Evolutionary conservation across 331 rosid genomes (phyloP).

Genomic region (Pyrus hybrid): DNA sequence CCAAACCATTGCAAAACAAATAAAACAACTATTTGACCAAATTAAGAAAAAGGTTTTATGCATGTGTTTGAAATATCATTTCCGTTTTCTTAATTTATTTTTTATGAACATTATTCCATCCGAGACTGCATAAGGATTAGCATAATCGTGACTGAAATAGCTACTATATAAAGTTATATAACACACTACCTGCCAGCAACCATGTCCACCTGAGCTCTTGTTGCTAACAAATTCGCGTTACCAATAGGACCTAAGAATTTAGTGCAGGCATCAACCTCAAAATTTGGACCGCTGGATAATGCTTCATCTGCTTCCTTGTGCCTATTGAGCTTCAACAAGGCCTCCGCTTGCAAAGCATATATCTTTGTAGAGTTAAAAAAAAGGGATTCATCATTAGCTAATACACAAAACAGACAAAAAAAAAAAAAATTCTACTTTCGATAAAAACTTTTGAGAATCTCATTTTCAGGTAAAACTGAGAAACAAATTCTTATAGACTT

Average conservation of each 20-base stretch:
- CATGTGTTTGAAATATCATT: not conserved
- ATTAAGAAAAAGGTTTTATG: not conserved
- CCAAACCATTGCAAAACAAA: not conserved
- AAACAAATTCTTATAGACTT: not conserved
- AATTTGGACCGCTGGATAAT: constrained; percentile 46
- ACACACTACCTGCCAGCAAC: constrained; percentile 53
- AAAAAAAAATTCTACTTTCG: not conserved
- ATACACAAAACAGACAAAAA: not conserved
- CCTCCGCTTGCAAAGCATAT: constrained; percentile 73
- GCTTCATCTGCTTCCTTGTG: constrained; percentile 64
- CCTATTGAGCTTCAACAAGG: constrained; percentile 58
- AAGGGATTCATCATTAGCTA: not conserved
- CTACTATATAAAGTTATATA: not conserved
- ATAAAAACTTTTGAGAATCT: not conserved
- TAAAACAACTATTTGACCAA: not conserved
- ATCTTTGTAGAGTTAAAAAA: constrained; percentile 29
- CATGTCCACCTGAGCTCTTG: constrained; percentile 49
- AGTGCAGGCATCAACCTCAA: constrained; percentile 46
- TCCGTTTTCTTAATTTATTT: not conserved
- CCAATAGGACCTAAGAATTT: constrained; percentile 62
- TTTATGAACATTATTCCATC: not conserved
- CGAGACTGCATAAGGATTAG: not conserved
- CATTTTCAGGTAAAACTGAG: not conserved
- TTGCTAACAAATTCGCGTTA: constrained; percentile 43
- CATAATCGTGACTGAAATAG: not conserved